Conservation (phyloP, 139 green algal species). For the Coelastrella sp. region DNA sequence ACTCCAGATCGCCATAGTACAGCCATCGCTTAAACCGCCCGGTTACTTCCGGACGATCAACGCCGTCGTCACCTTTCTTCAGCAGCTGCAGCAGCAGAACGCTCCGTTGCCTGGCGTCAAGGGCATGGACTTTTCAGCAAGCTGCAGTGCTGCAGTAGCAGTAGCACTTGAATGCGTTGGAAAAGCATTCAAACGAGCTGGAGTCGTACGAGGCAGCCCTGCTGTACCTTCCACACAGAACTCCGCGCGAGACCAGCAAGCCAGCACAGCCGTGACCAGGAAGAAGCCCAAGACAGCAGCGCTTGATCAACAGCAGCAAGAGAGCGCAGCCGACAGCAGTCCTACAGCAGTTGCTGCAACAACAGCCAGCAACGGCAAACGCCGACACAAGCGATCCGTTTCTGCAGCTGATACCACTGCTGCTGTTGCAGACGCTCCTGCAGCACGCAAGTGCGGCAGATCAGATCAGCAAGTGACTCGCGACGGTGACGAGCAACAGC, state of each 20-base stretch:
- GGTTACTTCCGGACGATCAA: neutral
- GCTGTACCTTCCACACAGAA: neutral
- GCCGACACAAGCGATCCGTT: neutral
- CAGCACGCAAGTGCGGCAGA: neutral
- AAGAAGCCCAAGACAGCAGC: neutral
- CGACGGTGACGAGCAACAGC: neutral
- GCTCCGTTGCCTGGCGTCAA: conserved; percentile 8
- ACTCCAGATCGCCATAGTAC: neutral
- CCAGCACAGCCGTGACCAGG: neutral
- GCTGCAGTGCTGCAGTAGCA: conserved; percentile 9
- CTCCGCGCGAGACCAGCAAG: neutral
- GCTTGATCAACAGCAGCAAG: neutral
- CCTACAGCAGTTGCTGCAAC: neutral
- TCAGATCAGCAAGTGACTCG: neutral
- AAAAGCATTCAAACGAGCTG: neutral
- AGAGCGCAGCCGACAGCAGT: neutral
- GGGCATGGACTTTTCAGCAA: neutral
- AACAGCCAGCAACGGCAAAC: neutral
- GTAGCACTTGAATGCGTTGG: neutral
- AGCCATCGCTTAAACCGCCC: neutral
- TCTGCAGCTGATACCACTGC: neutral
- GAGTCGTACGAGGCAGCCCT: neutral
- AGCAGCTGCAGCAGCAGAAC: neutral
- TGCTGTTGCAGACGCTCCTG: neutral
- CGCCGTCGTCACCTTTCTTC: neutral